These are phyloP conservation scores for Dissophora ornata DNA, from an alignment of 192 early-diverging fungal genomes.

Conservation along the genomic window DNA sequence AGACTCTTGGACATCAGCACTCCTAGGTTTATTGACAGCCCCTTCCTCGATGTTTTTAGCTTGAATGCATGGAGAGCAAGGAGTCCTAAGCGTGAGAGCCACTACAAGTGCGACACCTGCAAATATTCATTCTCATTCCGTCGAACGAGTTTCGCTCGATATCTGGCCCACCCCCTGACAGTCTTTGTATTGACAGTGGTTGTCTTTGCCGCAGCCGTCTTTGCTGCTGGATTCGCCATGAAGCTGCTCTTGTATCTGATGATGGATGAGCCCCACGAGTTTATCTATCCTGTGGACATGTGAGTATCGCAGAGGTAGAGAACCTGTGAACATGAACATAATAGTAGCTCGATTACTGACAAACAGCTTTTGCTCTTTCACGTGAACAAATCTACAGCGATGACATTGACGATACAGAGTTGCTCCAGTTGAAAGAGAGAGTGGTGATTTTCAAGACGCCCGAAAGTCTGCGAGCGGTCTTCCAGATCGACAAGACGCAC, in stretches of 20 bases:
- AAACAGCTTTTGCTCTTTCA: background rate
- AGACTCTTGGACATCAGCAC: too few relatives aligned
- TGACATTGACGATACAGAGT: conserved; percentile 21
- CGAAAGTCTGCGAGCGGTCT: conserved; percentile 49
- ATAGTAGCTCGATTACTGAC: too few relatives aligned
- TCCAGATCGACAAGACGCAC: conserved; percentile 54
- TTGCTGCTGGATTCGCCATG: conserved; percentile 46
- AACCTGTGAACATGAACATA: too few relatives aligned
- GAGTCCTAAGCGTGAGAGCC: conserved; percentile 64
- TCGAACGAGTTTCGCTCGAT: conserved; percentile 62
- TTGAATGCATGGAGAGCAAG: conserved; percentile 66
- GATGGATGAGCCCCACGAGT: conserved; percentile 37
- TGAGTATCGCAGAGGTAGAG: conserved; percentile 23
- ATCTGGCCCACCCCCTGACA: conserved; percentile 58
- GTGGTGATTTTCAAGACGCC: conserved; percentile 40
- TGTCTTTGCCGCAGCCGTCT: conserved; percentile 27
- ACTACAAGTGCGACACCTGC: conserved; percentile 71
- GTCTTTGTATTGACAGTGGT: conserved; percentile 54
- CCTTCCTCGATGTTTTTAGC: conserved; percentile 5
- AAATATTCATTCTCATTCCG: conserved; percentile 66
- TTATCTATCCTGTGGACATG: conserved; percentile 35
- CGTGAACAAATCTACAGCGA: too few relatives aligned
- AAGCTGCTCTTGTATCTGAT: conserved; percentile 36
- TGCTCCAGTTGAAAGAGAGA: conserved; percentile 1
- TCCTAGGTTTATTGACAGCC: background rate